Evolutionary conservation across 805 yeast species (phyloP).

Genomic region (Cyberlindnera veronae): DNA sequence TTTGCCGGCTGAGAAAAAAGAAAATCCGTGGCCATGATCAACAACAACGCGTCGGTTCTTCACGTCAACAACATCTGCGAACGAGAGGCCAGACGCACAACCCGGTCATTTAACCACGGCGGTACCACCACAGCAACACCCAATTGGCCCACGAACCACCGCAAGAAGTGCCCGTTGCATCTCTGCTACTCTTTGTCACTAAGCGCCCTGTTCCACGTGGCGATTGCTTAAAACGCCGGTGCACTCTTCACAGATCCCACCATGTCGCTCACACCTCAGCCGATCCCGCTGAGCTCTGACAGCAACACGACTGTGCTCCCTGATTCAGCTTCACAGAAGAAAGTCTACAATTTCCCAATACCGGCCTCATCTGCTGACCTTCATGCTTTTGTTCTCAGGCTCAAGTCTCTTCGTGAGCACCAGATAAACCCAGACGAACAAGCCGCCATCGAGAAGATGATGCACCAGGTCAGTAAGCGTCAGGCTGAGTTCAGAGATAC

Average conservation of each 20-base stretch:
- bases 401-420: conserved; percentile 12
- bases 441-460: conserved; percentile 39
- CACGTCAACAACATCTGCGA: too few species aligned
- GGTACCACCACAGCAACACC: too few species aligned
- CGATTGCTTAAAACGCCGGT: background rate
- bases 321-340: conserved; percentile 6
- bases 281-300: conserved; percentile 1
- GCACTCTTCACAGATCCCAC: too few species aligned
- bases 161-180: too few species aligned
- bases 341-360: conserved; percentile 2
- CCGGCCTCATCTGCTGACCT: conserved; percentile 9
- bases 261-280: conserved; percentile 12
- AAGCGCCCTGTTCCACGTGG: background rate
- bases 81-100: too few species aligned
- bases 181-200: background rate
- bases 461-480: conserved; percentile 38
- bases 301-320: conserved; percentile 1
- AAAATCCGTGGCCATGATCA: background rate
- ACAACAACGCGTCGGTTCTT: too few species aligned
- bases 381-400: conserved; percentile 7
- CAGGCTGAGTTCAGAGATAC: conserved; percentile 35
- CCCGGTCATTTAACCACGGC: too few species aligned
- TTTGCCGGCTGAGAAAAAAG: background rate
- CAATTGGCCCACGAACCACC: too few species aligned
- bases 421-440: conserved; percentile 32